These are phyloP conservation scores for Sideroxylon spinosum DNA, from an alignment of 179 eudicot genomes.

Conservation along the genomic window DNA sequence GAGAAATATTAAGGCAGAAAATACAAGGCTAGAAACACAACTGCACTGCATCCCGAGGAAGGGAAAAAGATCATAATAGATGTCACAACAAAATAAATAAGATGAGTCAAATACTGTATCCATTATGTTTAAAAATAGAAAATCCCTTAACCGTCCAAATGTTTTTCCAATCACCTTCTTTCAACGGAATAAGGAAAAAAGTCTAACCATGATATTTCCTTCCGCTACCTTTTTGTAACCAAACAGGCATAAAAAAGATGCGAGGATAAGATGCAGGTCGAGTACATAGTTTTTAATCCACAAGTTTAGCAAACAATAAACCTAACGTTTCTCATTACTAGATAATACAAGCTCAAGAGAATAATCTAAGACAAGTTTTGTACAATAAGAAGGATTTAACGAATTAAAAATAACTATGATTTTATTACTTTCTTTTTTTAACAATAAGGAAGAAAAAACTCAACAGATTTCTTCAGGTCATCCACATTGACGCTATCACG, in stretches of 20 bases:
- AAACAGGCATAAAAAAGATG: background rate
- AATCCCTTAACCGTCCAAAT: too few species aligned
- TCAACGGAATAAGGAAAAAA: too few species aligned
- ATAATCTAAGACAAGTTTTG: background rate
- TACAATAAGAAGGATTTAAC: too few species aligned
- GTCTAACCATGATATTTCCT: too few species aligned
- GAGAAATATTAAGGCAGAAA: too few species aligned
- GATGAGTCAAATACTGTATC: background rate
- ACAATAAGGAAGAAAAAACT: constrained; percentile 29
- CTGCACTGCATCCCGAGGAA: background rate
- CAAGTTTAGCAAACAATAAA: background rate
- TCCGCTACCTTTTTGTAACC: background rate
- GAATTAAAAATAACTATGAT: constrained; percentile 9
- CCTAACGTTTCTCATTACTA: background rate
- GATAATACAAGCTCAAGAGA: background rate
- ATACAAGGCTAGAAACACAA: background rate
- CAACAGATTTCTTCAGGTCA: constrained; percentile 96
- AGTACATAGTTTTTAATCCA: too few species aligned
- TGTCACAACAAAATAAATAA: background rate
- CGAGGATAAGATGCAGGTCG: too few species aligned
- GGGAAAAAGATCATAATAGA: background rate
- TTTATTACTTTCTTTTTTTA: background rate
- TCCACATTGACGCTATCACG: constrained; percentile 90
- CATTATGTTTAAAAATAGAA: too few species aligned
- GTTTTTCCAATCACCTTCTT: too few species aligned